Percentiles rank a stretch among this genome's conserved stretches.
phyloP scores from a whole-genome alignment of 176 grass and related monocot genomes.

The Oryza glaberrima region DNA sequence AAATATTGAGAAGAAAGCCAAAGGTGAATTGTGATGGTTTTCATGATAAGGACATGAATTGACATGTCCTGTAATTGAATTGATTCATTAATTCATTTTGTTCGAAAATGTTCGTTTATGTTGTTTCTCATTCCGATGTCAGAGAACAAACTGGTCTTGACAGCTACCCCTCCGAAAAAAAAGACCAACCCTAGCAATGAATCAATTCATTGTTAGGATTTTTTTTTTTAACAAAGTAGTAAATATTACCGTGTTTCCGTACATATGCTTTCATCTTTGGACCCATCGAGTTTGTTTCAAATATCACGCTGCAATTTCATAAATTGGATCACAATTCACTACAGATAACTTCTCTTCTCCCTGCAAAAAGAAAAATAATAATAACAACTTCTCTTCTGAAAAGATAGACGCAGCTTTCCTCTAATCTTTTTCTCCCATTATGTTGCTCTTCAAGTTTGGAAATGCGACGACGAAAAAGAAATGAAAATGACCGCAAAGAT shows the following conservation, averaged over 20 bases:
- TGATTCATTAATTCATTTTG: background rate
- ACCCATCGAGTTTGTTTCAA: background rate
- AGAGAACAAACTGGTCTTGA: background rate
- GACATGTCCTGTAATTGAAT: background rate
- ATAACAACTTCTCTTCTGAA: background rate
- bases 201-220: no score
- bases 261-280: background rate
- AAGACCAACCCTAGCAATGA: no score
- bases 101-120: background rate
- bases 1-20: background rate
- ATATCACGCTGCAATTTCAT: background rate
- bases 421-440: background rate
- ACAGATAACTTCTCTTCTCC: background rate
- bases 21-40: background rate
- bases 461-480: background rate
- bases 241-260: background rate
- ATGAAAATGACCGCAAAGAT: background rate
- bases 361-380: no score
- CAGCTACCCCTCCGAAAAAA: background rate
- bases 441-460: background rate
- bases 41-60: background rate
- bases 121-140: background rate
- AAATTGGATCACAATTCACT: background rate
- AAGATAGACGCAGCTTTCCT: background rate
- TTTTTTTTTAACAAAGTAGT: no score